Evolutionary conservation across 108 stramenopile species (phyloP).

Genomic region (Epipyxis sp.): DNA sequence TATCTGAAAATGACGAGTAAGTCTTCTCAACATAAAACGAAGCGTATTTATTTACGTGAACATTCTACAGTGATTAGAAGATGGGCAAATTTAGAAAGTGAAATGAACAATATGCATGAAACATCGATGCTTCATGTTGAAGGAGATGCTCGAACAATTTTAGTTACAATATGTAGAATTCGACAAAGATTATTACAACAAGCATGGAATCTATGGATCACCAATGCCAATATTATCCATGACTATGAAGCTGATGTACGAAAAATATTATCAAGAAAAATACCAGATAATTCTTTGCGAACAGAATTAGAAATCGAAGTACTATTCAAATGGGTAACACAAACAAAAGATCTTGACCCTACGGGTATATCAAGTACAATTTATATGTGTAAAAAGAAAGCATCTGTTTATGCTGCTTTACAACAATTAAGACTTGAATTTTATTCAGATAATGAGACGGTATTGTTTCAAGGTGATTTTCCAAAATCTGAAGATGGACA

Average conservation of each 20-base stretch:
- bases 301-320: conserved; percentile 30
- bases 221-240: not conserved
- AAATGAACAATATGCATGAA: conserved; percentile 12
- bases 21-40: not conserved
- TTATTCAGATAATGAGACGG: not conserved
- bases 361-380: conserved; percentile 18
- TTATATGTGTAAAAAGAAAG: conserved; percentile 14
- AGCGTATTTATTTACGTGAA: not conserved
- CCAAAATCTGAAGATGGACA: conserved; percentile 27
- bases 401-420: not conserved
- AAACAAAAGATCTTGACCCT: conserved; percentile 27
- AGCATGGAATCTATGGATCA: conserved; percentile 20
- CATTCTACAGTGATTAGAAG: conserved; percentile 12
- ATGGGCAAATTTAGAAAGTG: not conserved
- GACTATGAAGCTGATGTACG: conserved; percentile 25
- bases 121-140: conserved; percentile 16
- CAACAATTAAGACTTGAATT: conserved; percentile 21
- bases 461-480: conserved; percentile 14
- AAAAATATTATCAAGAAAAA: not conserved
- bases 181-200: conserved; percentile 10
- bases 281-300: not conserved
- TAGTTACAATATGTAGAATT: conserved; percentile 20
- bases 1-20: not conserved
- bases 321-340: conserved; percentile 27
- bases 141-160: not conserved